Conservation (phyloP, 805 yeast genomes). For the Lachancea lanzarotensis region DNA sequence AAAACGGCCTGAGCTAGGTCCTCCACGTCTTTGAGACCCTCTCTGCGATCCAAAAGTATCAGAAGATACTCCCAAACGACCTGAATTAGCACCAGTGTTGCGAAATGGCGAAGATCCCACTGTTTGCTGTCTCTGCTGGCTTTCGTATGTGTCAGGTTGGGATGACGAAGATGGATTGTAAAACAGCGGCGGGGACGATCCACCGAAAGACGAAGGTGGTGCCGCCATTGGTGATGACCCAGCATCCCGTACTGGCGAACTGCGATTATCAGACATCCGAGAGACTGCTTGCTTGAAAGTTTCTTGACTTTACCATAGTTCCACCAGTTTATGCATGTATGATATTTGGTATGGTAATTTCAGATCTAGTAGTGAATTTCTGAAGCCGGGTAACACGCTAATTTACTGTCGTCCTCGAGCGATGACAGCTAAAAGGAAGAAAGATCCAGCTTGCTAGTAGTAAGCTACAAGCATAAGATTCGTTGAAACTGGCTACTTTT, state of each 20-base stretch:
- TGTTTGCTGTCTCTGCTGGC: constrained; percentile 13
- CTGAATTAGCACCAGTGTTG: constrained; percentile 36
- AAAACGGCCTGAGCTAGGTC: constrained; percentile 30
- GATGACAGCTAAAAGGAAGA: too few relatives aligned
- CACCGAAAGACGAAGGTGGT: constrained; percentile 18
- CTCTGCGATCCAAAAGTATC: constrained; percentile 19
- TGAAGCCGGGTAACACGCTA: background rate
- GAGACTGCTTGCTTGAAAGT: background rate
- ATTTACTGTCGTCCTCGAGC: background rate
- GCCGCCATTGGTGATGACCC: constrained; percentile 29
- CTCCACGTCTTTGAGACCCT: constrained; percentile 11
- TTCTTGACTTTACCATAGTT: background rate
- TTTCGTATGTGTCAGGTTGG: constrained; percentile 27
- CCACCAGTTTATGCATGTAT: background rate
- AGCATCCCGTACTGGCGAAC: constrained; percentile 14
- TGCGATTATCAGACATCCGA: constrained; percentile 8
- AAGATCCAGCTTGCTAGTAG: too few relatives aligned
- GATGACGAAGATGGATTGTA: constrained; percentile 30
- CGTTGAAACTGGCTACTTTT: too few relatives aligned
- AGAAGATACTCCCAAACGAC: constrained; percentile 22
- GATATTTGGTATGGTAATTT: background rate
- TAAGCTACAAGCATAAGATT: too few relatives aligned
- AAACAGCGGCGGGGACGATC: constrained; percentile 31
- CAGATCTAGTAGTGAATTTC: background rate
- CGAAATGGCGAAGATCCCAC: constrained; percentile 42